These are phyloP conservation scores for Pleodorina starrii DNA, from an alignment of 139 green algal species.

Conservation along the genomic window DNA sequence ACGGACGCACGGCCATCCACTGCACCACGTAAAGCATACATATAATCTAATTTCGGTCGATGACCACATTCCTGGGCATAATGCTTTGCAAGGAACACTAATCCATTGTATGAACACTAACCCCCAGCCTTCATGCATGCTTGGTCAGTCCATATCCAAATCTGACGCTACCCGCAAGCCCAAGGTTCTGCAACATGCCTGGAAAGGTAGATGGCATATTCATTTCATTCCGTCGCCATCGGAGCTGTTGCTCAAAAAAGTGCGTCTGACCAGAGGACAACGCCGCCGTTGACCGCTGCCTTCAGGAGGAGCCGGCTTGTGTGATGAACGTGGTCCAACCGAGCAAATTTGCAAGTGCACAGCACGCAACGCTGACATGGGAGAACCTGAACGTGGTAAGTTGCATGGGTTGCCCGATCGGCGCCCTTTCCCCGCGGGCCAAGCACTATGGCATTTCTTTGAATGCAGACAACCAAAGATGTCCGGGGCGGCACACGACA, in stretches of 20 bases:
- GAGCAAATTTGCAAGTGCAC: not conserved
- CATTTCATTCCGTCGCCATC: not conserved
- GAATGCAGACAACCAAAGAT: conserved; percentile 34
- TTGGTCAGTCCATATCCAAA: too few relatives aligned
- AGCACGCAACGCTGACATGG: conserved; percentile 31
- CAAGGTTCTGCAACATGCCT: not conserved
- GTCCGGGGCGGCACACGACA: conserved; percentile 24
- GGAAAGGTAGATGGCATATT: not conserved
- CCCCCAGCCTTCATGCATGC: too few relatives aligned
- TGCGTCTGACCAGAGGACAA: not conserved
- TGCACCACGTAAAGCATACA: too few relatives aligned
- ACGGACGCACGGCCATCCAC: too few relatives aligned
- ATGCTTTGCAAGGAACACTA: too few relatives aligned
- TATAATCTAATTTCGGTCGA: too few relatives aligned
- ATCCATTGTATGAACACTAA: too few relatives aligned
- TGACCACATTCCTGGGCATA: too few relatives aligned
- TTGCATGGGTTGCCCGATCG: not conserved
- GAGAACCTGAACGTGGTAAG: conserved; percentile 24
- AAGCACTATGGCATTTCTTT: too few relatives aligned
- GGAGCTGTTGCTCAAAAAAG: not conserved
- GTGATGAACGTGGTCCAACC: conserved; percentile 8
- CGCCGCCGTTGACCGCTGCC: not conserved
- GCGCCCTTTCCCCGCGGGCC: not conserved
- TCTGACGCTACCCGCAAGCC: too few relatives aligned
- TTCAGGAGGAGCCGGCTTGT: not conserved